Percentiles rank a stretch among this genome's conserved stretches.
These are phyloP conservation scores for Pseudogymnoascus sp. DNA, from an alignment of 2,329 filamentous ascomycete species.

Conservation along the genomic window DNA sequence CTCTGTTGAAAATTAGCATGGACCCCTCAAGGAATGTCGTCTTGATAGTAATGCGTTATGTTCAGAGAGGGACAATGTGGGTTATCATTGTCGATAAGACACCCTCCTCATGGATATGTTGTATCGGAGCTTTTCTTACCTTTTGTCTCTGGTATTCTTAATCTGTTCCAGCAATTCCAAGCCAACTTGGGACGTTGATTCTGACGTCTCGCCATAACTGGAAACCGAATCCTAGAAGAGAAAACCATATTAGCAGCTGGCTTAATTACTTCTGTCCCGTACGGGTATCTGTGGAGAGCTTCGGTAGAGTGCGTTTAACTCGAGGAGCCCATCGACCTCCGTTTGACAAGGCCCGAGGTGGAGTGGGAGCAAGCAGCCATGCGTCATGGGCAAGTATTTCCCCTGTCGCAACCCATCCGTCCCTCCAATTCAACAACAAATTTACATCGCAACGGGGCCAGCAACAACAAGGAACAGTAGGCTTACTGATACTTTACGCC, in stretches of 20 bases:
- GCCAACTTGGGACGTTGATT: conserved; percentile 66
- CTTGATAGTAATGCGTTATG: neutral
- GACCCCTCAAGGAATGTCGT: neutral
- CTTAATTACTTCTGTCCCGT: neutral
- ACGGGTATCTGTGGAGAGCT: conserved; percentile 8
- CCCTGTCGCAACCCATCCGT: conserved; percentile 6
- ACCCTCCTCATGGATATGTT: neutral
- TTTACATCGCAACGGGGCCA: neutral
- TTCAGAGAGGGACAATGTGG: neutral
- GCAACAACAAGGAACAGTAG: neutral
- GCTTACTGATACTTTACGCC: conserved; percentile 54
- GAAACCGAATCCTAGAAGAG: conserved; percentile 22
- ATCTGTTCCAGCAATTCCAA: conserved; percentile 69
- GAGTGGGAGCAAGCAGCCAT: conserved; percentile 7
- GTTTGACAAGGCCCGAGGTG: conserved; percentile 5
- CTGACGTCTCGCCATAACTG: conserved; percentile 47
- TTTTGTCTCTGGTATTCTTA: conserved; percentile 72
- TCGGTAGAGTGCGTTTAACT: conserved; percentile 3
- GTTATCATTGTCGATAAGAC: neutral
- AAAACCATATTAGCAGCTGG: conserved; percentile 26
- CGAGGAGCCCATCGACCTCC: neutral
- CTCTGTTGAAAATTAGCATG: conserved; percentile 38
- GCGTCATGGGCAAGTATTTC: conserved; percentile 9
- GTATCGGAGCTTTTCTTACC: conserved; percentile 42
- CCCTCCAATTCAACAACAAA: neutral